Evolutionary conservation across 768 basidiomycete genomes (phyloP).

Genomic region (Boletus sp.): DNA sequence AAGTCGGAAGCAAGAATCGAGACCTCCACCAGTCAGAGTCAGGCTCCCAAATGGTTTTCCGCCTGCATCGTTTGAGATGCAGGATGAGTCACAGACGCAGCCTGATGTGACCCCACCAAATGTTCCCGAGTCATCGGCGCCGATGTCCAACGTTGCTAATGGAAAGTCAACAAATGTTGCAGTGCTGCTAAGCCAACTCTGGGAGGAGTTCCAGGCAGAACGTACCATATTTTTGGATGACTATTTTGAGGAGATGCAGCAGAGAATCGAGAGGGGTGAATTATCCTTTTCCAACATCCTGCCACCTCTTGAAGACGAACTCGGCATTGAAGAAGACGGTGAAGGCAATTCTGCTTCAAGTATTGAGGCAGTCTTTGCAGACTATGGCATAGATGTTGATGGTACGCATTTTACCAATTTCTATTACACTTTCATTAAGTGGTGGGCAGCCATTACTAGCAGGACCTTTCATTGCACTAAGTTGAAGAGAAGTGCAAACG

Average conservation of each 20-base stretch:
- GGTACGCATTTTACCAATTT: neutral
- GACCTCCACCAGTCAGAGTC: too few relatives aligned
- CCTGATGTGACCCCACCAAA: too few relatives aligned
- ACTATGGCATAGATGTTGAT: constrained; percentile 1
- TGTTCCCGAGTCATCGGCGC: too few relatives aligned
- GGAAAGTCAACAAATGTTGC: too few relatives aligned
- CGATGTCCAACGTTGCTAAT: too few relatives aligned
- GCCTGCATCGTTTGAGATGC: too few relatives aligned
- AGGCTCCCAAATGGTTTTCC: too few relatives aligned
- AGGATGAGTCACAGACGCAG: too few relatives aligned
- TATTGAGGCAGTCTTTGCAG: neutral
- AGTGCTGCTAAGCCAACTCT: neutral
- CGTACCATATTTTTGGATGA: neutral
- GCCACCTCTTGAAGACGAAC: constrained; percentile 8
- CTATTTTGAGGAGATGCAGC: constrained; percentile 15
- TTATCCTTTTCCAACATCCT: neutral
- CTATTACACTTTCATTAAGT: neutral
- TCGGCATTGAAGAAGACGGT: neutral
- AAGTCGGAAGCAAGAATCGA: too few relatives aligned
- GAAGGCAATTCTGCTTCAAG: neutral
- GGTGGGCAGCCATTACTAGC: neutral
- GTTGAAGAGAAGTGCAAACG: neutral
- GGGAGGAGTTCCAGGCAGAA: constrained; percentile 9
- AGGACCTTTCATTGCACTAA: neutral
- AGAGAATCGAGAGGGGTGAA: neutral